phyloP scores from a whole-genome alignment of 345 rosid species.

The Brassica carinata region DNA sequence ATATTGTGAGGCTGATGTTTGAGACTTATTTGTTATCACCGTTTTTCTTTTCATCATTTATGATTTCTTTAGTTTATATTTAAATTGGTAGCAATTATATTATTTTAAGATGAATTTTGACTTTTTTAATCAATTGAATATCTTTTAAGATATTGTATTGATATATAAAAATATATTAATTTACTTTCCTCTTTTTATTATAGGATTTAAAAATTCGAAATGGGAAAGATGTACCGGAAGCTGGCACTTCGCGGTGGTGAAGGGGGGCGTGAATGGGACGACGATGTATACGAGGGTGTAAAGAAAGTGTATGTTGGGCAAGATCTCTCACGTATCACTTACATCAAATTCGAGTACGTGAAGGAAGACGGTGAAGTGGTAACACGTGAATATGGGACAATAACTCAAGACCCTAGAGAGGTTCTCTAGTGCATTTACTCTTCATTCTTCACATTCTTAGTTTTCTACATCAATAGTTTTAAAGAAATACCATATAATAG shows the following conservation, averaged over 20 bases:
- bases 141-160: too few relatives aligned
- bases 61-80: background rate
- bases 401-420: constrained; percentile 15
- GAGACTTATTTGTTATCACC: background rate
- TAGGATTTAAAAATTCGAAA: background rate
- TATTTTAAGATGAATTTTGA: background rate
- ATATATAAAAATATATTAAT: background rate
- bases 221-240: constrained; percentile 18
- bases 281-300: constrained; percentile 35
- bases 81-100: background rate
- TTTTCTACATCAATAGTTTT: background rate
- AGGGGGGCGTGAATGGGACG: constrained; percentile 36
- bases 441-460: background rate
- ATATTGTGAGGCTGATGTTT: background rate
- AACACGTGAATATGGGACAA: constrained; percentile 34
- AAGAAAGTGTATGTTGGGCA: constrained; percentile 32
- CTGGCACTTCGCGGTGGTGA: constrained; percentile 12
- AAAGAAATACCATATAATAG: too few relatives aligned
- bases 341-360: constrained; percentile 34
- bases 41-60: background rate
- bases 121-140: background rate
- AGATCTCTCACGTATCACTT: constrained; percentile 28
- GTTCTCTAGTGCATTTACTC: constrained; percentile 7
- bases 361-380: constrained; percentile 26
- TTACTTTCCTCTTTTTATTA: background rate